phyloP scores from a whole-genome alignment of 2,329 filamentous ascomycete species.

The Aspergillaceae sp. region DNA sequence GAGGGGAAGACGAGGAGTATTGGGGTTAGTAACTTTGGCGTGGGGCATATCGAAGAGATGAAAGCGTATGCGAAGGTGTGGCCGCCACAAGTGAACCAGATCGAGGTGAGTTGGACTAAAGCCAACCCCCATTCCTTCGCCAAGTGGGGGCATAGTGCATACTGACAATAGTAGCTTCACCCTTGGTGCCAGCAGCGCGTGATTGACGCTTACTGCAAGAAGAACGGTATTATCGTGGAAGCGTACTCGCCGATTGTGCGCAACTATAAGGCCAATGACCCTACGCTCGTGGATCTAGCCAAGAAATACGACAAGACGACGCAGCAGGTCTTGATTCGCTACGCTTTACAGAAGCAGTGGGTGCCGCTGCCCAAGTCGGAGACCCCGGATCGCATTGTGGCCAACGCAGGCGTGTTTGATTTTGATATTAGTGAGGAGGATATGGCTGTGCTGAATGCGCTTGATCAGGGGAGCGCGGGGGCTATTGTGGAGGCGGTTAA shows the following conservation, averaged over 20 bases:
- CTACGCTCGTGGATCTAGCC: slow-evolving; percentile 54
- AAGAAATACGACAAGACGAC: slow-evolving; percentile 65
- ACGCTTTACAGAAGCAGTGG: slow-evolving; percentile 71
- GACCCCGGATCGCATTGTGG: slow-evolving; percentile 55
- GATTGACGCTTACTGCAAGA: slow-evolving; percentile 48
- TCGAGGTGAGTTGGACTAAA: slow-evolving; percentile 48
- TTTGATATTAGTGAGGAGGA: slow-evolving; percentile 52
- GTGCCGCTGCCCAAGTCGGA: slow-evolving; percentile 68
- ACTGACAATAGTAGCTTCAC: slow-evolving; percentile 48
- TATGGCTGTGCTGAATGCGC: slow-evolving; percentile 45
- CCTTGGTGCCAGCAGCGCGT: slow-evolving; percentile 61
- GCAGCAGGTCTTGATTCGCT: slow-evolving; percentile 71
- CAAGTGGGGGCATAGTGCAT: not conserved
- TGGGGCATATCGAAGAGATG: slow-evolving; percentile 60
- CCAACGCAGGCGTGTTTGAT: slow-evolving; percentile 56
- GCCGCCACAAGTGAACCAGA: slow-evolving; percentile 66
- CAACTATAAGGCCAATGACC: slow-evolving; percentile 63
- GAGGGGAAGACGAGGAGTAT: slow-evolving; percentile 57
- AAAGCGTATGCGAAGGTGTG: slow-evolving; percentile 55
- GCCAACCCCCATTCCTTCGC: too few relatives aligned
- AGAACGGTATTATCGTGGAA: slow-evolving; percentile 45
- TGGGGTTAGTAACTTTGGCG: slow-evolving; percentile 65
- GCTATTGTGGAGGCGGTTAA: slow-evolving; percentile 41
- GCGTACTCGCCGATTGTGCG: slow-evolving; percentile 50
- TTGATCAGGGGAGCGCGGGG: slow-evolving; percentile 44